phyloP scores from a whole-genome alignment of 108 stramenopile species.

The Asterionellopsis glacialis region DNA sequence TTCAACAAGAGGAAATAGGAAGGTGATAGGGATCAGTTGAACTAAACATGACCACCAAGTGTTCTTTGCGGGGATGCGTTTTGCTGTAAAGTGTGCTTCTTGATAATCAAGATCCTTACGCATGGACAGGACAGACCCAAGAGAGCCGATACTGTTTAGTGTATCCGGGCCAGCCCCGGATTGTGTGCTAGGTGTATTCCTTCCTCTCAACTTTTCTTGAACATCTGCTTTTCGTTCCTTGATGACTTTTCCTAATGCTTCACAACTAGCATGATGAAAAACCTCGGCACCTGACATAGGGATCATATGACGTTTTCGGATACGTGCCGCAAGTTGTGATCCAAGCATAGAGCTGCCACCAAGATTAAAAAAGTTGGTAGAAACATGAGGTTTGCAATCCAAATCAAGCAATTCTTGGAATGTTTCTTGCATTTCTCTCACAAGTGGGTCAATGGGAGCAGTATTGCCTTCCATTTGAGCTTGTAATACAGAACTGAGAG shows the following conservation, averaged over 20 bases:
- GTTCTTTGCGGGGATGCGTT: conserved; percentile 11
- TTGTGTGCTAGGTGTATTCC: neutral
- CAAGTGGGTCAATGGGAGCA: conserved; percentile 26
- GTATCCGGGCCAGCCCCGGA: neutral
- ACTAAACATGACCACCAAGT: conserved; percentile 15
- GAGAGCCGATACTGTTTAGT: neutral
- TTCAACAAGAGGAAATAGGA: conserved; percentile 42
- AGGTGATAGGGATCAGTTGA: conserved; percentile 35
- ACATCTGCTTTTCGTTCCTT: conserved; percentile 10
- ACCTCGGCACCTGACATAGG: conserved; percentile 46
- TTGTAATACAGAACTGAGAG: conserved; percentile 30
- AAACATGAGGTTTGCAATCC: conserved; percentile 47
- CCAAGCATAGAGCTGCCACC: conserved; percentile 55
- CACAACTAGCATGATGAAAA: conserved; percentile 39
- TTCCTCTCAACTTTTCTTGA: too few relatives aligned
- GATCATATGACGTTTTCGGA: conserved; percentile 35
- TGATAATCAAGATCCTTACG: conserved; percentile 13
- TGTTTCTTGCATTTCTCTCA: conserved; percentile 34
- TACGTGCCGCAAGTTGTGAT: conserved; percentile 45
- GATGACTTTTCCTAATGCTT: conserved; percentile 35
- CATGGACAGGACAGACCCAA: neutral
- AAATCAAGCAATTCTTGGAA: conserved; percentile 41
- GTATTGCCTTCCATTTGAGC: conserved; percentile 4
- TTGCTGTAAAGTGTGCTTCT: conserved; percentile 20
- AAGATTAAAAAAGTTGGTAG: conserved; percentile 51